Evolutionary conservation across 1,284 basidiomycete species (phyloP), one percentile per base, ranked within the genome.

Genomic region (Leccinum fallax): DNA sequence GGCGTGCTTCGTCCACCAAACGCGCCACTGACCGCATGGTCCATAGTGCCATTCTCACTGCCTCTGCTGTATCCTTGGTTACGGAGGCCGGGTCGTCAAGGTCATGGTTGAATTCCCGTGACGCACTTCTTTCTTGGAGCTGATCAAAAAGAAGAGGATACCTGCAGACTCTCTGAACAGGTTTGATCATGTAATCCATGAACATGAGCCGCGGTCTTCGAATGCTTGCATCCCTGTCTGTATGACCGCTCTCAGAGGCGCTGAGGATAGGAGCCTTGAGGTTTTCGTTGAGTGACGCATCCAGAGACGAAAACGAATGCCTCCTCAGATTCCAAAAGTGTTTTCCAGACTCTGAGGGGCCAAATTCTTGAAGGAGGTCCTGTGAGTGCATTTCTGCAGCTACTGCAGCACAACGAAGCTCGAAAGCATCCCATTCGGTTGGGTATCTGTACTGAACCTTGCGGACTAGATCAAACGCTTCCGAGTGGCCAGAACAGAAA

Each of bases 121-220:
- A 49, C 10, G 53, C 61, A 11, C 71, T 77, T 48, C 76, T 72
- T n/a, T 78, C 75, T 57, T 83, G 81, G 55, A 97, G 83, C 67
- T 92, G 87, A 61, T 89, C 88, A 40, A 98, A 84, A 13, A 98
- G 83, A 49, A 97, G 82, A 9, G 94, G 94, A 72, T 98, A 98
- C 69, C 90, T 93, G 82, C 94, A 96, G 53, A 96, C 89, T 48
- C 94, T 81, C 76, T 96, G 94, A 19, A 95, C 84, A 6, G 94
- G 94, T 73, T 93, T 93, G 77, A 96, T 95, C 76, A 96, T 81
- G 72, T 94, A 92, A 76, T 96, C 94, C 67, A 85, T 80, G 71
- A 92, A 85, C 61, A 81, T 80, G 55, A 95, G 84, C 53, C 83
- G 82, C 9, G 75, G 66, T 57, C 67, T 67, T 61, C 64, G 65